Conservation (phyloP, 768 basidiomycete genomes). For the Solioccasus polychromus region DNA sequence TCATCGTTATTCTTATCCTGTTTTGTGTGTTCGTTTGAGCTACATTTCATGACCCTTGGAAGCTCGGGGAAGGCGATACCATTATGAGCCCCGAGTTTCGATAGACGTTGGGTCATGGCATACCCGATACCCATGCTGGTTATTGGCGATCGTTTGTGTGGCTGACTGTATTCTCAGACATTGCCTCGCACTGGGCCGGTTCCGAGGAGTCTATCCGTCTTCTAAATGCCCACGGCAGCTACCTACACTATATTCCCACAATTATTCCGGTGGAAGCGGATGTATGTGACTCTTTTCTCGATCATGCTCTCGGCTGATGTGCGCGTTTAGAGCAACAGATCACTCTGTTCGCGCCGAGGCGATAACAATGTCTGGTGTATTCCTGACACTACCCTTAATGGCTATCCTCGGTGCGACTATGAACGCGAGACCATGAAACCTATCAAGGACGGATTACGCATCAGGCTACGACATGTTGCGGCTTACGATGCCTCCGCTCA, state of each 20-base stretch:
- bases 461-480: conserved; percentile 77
- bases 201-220: conserved; percentile 84
- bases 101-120: conserved; percentile 84
- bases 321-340: conserved; percentile 86
- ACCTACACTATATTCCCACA: conserved; percentile 90
- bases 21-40: conserved; percentile 96
- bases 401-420: conserved; percentile 46
- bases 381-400: conserved; percentile 62
- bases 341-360: conserved; percentile 98
- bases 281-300: conserved; percentile 49
- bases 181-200: conserved; percentile 82
- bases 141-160: conserved; percentile 19
- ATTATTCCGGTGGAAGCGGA: conserved; percentile 86
- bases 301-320: neutral
- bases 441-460: conserved; percentile 60
- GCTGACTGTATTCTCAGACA: conserved; percentile 46
- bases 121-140: conserved; percentile 94
- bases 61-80: conserved; percentile 96
- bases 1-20: conserved; percentile 77
- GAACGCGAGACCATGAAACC: conserved; percentile 52
- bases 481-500: conserved; percentile 91
- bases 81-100: conserved; percentile 99
- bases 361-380: conserved; percentile 93
- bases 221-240: conserved; percentile 97
- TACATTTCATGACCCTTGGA: conserved; percentile 87